Percentiles rank a stretch among this genome's conserved stretches.
Evolutionary conservation across 331 rosid species (phyloP).

Genomic region (Cydonia oblonga): DNA sequence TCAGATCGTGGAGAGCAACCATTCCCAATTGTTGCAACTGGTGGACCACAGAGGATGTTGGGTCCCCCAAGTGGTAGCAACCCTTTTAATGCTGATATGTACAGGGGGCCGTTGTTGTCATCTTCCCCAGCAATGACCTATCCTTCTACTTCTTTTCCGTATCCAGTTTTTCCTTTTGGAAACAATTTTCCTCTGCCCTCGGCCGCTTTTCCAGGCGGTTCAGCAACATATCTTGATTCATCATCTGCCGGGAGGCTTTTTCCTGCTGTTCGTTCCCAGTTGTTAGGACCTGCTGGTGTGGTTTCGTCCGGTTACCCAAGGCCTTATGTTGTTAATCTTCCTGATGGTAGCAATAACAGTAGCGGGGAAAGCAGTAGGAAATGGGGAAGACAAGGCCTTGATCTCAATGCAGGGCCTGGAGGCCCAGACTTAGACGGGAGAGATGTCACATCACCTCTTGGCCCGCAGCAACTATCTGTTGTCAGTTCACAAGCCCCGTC

Average conservation of each 20-base stretch:
- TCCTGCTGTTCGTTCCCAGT: constrained; percentile 56
- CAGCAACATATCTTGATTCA: constrained; percentile 59
- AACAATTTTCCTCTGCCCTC: constrained; percentile 54
- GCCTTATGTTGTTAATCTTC: constrained; percentile 51
- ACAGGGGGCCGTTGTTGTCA: constrained; percentile 59
- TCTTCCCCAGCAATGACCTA: constrained; percentile 71
- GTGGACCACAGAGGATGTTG: constrained; percentile 53
- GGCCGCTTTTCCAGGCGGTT: constrained; percentile 41
- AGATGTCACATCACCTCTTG: constrained; percentile 44
- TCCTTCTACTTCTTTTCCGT: constrained; percentile 51
- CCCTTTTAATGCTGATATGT: constrained; percentile 49
- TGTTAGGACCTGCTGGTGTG: constrained; percentile 59
- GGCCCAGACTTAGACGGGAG: constrained; percentile 57
- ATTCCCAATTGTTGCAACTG: constrained; percentile 45
- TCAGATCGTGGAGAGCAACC: constrained; percentile 57
- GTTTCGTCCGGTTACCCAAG: constrained; percentile 48
- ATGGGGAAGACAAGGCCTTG: constrained; percentile 75
- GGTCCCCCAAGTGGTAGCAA: constrained; percentile 42
- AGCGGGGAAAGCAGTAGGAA: constrained; percentile 47
- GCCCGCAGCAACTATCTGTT: constrained; percentile 50
- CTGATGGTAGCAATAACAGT: constrained; percentile 49
- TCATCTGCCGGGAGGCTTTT: constrained; percentile 58
- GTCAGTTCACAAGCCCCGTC: constrained; percentile 46
- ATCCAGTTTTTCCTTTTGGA: constrained; percentile 65
- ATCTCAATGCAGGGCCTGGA: constrained; percentile 87